phyloP scores from a whole-genome alignment of 2,329 filamentous ascomycete genomes.

The Cladosporium austrohemisphaericum region DNA sequence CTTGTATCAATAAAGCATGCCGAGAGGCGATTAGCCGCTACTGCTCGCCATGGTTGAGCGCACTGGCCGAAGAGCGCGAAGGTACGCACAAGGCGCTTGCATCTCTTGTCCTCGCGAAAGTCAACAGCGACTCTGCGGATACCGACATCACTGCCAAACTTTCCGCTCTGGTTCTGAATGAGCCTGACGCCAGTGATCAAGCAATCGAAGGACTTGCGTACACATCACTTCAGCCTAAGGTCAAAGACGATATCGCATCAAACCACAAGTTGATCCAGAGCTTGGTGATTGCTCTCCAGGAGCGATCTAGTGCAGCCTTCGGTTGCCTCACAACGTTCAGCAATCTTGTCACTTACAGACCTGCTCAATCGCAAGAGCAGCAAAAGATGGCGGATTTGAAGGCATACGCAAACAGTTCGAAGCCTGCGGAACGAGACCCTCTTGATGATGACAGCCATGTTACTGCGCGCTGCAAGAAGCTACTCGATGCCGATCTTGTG shows the following conservation, averaged over 20 bases:
- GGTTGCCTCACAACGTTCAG: slow-evolving; percentile 80
- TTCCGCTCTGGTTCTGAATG: slow-evolving; percentile 33
- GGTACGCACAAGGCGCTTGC: slow-evolving; percentile 38
- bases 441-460: slow-evolving; percentile 76
- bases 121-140: slow-evolving; percentile 31
- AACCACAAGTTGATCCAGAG: slow-evolving; percentile 66
- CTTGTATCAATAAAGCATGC: slow-evolving; percentile 79
- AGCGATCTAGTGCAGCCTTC: slow-evolving; percentile 56
- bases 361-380: slow-evolving; percentile 78
- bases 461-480: slow-evolving; percentile 66
- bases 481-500: slow-evolving; percentile 75
- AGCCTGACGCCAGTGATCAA: slow-evolving; percentile 48
- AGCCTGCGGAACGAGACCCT: slow-evolving; percentile 57
- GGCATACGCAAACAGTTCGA: slow-evolving; percentile 84
- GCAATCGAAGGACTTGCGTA: slow-evolving; percentile 90
- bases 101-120: slow-evolving; percentile 54
- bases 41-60: slow-evolving; percentile 81
- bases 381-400: slow-evolving; percentile 89
- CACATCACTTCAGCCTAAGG: slow-evolving; percentile 75
- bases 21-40: slow-evolving; percentile 80
- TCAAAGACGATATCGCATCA: slow-evolving; percentile 75
- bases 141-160: slow-evolving; percentile 29
- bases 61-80: slow-evolving; percentile 57
- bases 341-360: slow-evolving; percentile 79
- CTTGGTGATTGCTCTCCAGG: slow-evolving; percentile 61